Percentiles rank a stretch among this genome's conserved stretches.
Conservation (phyloP, 1,284 basidiomycete species). For the Lentinus polychrous region DNA sequence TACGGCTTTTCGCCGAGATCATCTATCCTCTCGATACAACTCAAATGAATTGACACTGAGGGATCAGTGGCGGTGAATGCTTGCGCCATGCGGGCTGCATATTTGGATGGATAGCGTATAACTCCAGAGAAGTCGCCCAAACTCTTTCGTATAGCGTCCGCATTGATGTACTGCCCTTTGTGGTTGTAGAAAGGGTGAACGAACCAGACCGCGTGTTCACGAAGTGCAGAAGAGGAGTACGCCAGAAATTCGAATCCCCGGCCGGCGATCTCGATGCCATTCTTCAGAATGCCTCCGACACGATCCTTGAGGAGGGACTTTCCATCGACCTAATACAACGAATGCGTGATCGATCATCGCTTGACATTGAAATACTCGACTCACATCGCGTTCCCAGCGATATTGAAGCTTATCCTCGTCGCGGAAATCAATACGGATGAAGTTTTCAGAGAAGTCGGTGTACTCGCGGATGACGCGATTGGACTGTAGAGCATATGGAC, state of each 20-base stretch:
- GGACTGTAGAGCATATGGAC: conserved; percentile 62
- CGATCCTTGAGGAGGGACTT: conserved; percentile 47
- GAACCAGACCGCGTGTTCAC: conserved; percentile 75
- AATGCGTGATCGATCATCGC: neutral
- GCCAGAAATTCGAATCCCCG: conserved; percentile 67
- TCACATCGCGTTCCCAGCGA: conserved; percentile 52
- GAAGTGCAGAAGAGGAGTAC: conserved; percentile 65
- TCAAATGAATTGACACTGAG: conserved; percentile 46
- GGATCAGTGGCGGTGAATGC: conserved; percentile 78
- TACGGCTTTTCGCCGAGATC: conserved; percentile 43
- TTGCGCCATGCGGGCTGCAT: conserved; percentile 75
- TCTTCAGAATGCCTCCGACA: conserved; percentile 56
- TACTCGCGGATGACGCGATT: conserved; percentile 60
- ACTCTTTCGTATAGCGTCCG: conserved; percentile 47
- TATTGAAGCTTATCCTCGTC: conserved; percentile 70
- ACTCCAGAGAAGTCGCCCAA: conserved; percentile 62
- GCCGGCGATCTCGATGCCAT: conserved; percentile 64
- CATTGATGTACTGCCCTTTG: conserved; percentile 36
- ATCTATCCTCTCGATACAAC: conserved; percentile 53
- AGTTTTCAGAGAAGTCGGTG: conserved; percentile 50
- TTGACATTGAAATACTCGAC: neutral
- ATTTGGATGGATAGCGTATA: conserved; percentile 61
- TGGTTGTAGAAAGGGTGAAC: conserved; percentile 51
- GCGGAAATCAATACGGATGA: conserved; percentile 71
- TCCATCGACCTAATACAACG: conserved; percentile 40